Percentiles rank a stretch among this genome's conserved stretches.
These are phyloP conservation scores for Lasiodiplodia gonubiensis DNA, from an alignment of 2,329 filamentous ascomycete genomes.

Conservation along the genomic window DNA sequence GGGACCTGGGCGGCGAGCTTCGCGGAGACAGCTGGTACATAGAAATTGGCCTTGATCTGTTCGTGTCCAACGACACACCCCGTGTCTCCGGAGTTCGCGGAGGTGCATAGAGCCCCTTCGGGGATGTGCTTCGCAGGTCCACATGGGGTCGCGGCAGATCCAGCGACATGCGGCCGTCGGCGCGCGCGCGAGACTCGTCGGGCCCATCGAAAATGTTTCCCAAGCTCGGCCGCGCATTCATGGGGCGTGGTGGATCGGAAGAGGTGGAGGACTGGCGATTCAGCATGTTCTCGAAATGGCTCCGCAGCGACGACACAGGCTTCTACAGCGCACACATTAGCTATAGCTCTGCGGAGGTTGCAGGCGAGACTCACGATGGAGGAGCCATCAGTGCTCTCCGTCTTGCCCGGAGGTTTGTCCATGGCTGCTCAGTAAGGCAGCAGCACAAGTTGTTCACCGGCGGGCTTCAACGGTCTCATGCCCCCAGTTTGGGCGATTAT, in stretches of 20 bases:
- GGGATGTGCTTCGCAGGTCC: slow-evolving; percentile 17
- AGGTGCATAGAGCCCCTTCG: slow-evolving; percentile 25
- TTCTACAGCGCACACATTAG: slow-evolving; percentile 57
- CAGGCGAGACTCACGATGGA: slow-evolving; percentile 68
- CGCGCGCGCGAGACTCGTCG: slow-evolving; percentile 38
- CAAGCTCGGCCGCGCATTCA: slow-evolving; percentile 42
- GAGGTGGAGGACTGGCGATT: slow-evolving; percentile 42
- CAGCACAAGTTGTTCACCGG: slow-evolving; percentile 17
- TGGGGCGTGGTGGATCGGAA: slow-evolving; percentile 30
- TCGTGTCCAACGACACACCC: slow-evolving; percentile 30
- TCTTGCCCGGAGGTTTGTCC: slow-evolving; percentile 44
- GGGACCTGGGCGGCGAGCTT: slow-evolving; percentile 44
- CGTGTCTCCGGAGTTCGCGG: slow-evolving; percentile 31
- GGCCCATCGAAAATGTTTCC: slow-evolving; percentile 38
- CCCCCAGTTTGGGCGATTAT: slow-evolving; percentile 22
- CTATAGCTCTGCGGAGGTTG: slow-evolving; percentile 14
- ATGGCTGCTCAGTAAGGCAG: slow-evolving; percentile 34
- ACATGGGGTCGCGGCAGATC: slow-evolving; percentile 47
- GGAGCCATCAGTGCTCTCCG: slow-evolving; percentile 72
- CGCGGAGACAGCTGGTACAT: slow-evolving; percentile 56
- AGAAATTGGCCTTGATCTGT: slow-evolving; percentile 52
- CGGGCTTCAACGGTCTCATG: slow-evolving; percentile 19
- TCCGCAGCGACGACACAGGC: slow-evolving; percentile 80
- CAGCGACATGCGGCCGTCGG: slow-evolving; percentile 47
- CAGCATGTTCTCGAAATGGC: slow-evolving; percentile 80